Evolutionary conservation across 768 basidiomycete genomes (phyloP).

Genomic region (Lentinula detonsa): DNA sequence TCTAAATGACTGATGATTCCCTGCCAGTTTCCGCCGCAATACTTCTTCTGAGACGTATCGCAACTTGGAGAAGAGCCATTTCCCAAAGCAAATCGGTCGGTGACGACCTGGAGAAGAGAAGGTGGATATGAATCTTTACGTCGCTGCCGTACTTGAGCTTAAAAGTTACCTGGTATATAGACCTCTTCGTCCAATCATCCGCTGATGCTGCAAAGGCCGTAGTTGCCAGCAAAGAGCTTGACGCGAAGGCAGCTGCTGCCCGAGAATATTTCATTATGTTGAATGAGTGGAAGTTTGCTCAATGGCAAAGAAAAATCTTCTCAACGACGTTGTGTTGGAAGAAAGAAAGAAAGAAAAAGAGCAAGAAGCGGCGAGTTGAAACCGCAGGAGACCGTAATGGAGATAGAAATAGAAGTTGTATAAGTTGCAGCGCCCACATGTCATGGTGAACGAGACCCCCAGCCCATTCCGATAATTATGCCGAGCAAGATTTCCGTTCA

Average conservation of each 20-base stretch:
- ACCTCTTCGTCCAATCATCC: constrained; percentile 17
- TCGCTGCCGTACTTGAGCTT: not conserved
- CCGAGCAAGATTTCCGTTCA: not conserved
- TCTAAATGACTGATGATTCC: constrained; percentile 60
- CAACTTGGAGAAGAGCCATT: constrained; percentile 40
- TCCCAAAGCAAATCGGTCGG: constrained; percentile 62
- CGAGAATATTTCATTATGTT: not conserved
- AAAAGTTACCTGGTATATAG: constrained; percentile 20
- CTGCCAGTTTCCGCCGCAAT: constrained; percentile 70
- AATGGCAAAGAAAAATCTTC: not conserved
- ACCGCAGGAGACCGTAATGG: not conserved
- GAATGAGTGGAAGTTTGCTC: not conserved
- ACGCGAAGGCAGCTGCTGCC: not conserved
- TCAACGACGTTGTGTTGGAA: not conserved
- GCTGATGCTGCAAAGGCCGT: not conserved
- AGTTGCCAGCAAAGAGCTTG: not conserved
- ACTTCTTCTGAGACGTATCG: constrained; percentile 47
- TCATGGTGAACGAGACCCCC: not conserved
- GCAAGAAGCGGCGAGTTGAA: not conserved
- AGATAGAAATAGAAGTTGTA: not conserved
- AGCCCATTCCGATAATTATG: too few relatives aligned
- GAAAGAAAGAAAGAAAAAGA: not conserved
- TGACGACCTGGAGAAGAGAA: constrained; percentile 36
- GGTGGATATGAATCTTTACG: not conserved
- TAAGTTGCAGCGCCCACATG: not conserved